These are phyloP conservation scores for Mallotus repandus DNA, from an alignment of 441 rosid species.

Conservation along the genomic window DNA sequence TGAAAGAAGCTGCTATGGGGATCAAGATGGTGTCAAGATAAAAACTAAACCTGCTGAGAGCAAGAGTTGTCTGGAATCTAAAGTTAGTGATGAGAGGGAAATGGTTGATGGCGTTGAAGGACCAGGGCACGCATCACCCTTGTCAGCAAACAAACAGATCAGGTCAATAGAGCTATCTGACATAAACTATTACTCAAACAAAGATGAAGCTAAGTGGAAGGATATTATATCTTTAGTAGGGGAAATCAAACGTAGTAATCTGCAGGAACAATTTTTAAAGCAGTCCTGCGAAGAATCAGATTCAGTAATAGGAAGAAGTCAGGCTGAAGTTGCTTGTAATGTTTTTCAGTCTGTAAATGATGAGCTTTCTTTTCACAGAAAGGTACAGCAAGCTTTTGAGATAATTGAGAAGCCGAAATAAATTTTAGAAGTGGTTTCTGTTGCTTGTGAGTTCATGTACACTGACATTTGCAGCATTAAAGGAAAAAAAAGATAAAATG, in stretches of 20 bases:
- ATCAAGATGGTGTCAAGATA: conserved; percentile 3
- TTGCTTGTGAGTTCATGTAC: background rate
- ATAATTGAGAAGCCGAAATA: conserved; percentile 31
- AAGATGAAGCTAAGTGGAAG: conserved; percentile 8
- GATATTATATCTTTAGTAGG: conserved; percentile 16
- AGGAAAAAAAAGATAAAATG: background rate
- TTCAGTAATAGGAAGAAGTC: conserved; percentile 17
- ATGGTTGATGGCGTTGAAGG: conserved; percentile 19
- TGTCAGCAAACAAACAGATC: conserved; percentile 15
- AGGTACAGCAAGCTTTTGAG: conserved; percentile 30
- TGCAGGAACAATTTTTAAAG: conserved; percentile 48
- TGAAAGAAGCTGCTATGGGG: conserved; percentile 12
- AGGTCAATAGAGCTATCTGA: conserved; percentile 14
- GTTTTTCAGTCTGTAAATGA: conserved; percentile 30
- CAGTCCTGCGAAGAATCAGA: conserved; percentile 30
- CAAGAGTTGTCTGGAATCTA: conserved; percentile 11
- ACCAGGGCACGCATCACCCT: conserved; percentile 15
- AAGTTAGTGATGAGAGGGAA: conserved; percentile 19
- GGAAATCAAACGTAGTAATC: conserved; percentile 28
- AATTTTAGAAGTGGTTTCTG: conserved; percentile 10
- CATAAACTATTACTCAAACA: conserved; percentile 13
- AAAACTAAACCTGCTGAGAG: conserved; percentile 12
- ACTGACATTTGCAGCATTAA: background rate
- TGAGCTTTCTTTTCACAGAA: conserved; percentile 45
- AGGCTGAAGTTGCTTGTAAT: conserved; percentile 20